Conservation (phyloP, 208 protist genomes). For the Blastocrithidia nonstop region DNA sequence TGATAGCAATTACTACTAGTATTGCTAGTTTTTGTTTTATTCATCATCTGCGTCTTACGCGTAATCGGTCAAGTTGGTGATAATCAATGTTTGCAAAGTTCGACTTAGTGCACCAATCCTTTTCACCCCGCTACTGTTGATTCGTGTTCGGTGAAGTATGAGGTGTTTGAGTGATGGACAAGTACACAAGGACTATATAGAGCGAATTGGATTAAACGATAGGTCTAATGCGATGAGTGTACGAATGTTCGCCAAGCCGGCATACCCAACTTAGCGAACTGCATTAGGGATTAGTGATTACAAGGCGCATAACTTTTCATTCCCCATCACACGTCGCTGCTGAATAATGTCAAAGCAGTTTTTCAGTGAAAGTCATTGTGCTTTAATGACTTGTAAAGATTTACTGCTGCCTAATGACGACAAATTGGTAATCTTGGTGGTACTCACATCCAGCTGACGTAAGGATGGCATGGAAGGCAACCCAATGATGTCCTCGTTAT, state of each 20-base stretch:
- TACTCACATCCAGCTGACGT: slow-evolving; percentile 22
- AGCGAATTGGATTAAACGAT: slow-evolving; percentile 39
- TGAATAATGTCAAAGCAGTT: slow-evolving; percentile 38
- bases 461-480: slow-evolving; percentile 25
- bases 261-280: slow-evolving; percentile 31
- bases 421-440: slow-evolving; percentile 32
- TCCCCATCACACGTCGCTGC: slow-evolving; percentile 14
- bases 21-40: not conserved
- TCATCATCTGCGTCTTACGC: slow-evolving; percentile 14
- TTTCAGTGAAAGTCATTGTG: slow-evolving; percentile 46
- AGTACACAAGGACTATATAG: slow-evolving; percentile 28
- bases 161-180: slow-evolving; percentile 44
- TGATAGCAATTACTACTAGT: not conserved
- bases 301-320: slow-evolving; percentile 4
- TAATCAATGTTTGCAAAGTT: slow-evolving; percentile 35
- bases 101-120: slow-evolving; percentile 17
- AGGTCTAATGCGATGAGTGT: slow-evolving; percentile 52
- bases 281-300: slow-evolving; percentile 1
- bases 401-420: slow-evolving; percentile 23
- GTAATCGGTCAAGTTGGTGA: slow-evolving; percentile 30
- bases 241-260: slow-evolving; percentile 33
- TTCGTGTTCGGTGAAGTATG: slow-evolving; percentile 28
- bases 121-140: slow-evolving; percentile 35
- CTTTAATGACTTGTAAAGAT: slow-evolving; percentile 29
- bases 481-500: slow-evolving; percentile 15